Conservation (phyloP, 352 stramenopile genomes). For the Discostella stelligera region DNA sequence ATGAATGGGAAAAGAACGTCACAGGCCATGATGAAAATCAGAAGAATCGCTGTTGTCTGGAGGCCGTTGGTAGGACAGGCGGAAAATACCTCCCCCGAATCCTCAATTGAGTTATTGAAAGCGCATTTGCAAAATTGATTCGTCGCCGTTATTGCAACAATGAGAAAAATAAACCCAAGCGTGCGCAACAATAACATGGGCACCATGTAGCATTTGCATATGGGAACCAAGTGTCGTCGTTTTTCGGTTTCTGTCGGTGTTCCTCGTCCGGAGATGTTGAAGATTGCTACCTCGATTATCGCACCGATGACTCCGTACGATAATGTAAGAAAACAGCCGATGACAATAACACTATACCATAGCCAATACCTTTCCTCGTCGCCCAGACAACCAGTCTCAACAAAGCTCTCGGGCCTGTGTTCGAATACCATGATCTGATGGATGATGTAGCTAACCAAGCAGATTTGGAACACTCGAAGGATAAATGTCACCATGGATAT, state of each 20-base stretch:
- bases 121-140: constrained; percentile 26
- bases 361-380: constrained; percentile 19
- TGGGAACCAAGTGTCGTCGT: constrained; percentile 12
- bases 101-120: not conserved
- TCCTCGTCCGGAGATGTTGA: constrained; percentile 23
- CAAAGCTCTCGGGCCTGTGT: constrained; percentile 8
- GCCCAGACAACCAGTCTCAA: constrained; percentile 14
- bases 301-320: constrained; percentile 9
- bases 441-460: constrained; percentile 17
- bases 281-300: constrained; percentile 21
- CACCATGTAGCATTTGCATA: constrained; percentile 43
- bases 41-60: constrained; percentile 11
- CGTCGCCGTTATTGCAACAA: constrained; percentile 5
- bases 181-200: constrained; percentile 30
- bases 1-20: constrained; percentile 27
- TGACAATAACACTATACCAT: constrained; percentile 7
- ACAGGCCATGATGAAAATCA: constrained; percentile 29
- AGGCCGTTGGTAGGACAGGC: constrained; percentile 4
- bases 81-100: not conserved
- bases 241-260: constrained; percentile 32
- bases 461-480: constrained; percentile 31
- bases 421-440: constrained; percentile 8
- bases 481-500: constrained; percentile 14
- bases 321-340: constrained; percentile 13
- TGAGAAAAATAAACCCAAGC: constrained; percentile 21